A percentile compares a stretch with the other conserved stretches of the same genome.
Conservation (phyloP, 306 rosid genomes). For the Leucaena leucocephala region DNA sequence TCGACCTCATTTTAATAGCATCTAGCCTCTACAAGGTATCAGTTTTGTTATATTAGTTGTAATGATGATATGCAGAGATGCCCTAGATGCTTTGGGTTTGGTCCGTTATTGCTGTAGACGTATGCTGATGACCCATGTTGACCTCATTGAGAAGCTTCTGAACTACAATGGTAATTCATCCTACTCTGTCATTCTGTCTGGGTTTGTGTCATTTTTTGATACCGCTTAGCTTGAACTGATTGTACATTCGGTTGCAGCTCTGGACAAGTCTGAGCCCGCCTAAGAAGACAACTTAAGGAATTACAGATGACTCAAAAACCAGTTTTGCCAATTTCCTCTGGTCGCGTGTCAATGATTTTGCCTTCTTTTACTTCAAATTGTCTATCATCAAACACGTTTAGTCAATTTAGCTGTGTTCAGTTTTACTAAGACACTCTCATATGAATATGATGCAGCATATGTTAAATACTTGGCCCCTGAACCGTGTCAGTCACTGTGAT, state of each 20-base stretch:
- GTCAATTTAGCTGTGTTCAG: background rate
- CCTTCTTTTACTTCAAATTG: slow-evolving; percentile 7
- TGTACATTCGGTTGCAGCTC: slow-evolving; percentile 38
- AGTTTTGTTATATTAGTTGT: slow-evolving; percentile 22
- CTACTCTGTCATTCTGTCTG: slow-evolving; percentile 13
- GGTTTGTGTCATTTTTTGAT: background rate
- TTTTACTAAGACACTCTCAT: background rate
- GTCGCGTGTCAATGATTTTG: background rate
- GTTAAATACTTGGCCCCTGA: background rate
- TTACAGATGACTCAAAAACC: slow-evolving; percentile 6
- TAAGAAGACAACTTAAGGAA: slow-evolving; percentile 40
- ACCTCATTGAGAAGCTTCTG: slow-evolving; percentile 94
- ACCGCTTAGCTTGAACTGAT: background rate
- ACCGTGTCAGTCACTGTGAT: background rate
- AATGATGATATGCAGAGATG: slow-evolving; percentile 65
- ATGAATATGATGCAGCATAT: background rate
- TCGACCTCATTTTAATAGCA: background rate
- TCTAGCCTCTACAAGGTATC: background rate
- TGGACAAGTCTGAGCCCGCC: slow-evolving; percentile 56
- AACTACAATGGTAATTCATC: slow-evolving; percentile 76
- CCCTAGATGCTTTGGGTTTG: slow-evolving; percentile 87
- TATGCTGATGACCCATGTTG: slow-evolving; percentile 99
- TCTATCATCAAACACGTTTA: slow-evolving; percentile 9
- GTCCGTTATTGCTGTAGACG: slow-evolving; percentile 94
- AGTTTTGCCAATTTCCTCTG: slow-evolving; percentile 3